phyloP scores from a whole-genome alignment of 192 early-diverging fungal species.

The Anaeromyces robustus region DNA sequence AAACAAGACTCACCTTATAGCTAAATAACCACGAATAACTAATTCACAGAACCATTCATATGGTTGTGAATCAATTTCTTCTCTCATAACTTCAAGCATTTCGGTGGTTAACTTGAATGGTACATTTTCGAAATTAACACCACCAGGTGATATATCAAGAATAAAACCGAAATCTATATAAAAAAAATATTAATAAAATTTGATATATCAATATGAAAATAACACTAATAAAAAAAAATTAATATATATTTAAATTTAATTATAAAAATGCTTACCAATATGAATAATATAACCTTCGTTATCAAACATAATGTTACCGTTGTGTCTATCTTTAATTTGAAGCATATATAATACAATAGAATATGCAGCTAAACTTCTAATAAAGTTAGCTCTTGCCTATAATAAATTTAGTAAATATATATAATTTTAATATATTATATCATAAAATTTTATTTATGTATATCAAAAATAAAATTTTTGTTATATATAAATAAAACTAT shows the following conservation, averaged over 20 bases:
- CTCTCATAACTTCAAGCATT: constrained; percentile 94
- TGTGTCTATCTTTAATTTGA: constrained; percentile 76
- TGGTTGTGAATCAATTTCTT: constrained; percentile 55
- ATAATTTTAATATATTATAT: too few species aligned
- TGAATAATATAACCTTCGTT: constrained; percentile 90
- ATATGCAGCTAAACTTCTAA: constrained; percentile 87
- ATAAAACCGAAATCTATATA: constrained; percentile 90
- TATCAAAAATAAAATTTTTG: too few species aligned
- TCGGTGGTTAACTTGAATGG: constrained; percentile 98
- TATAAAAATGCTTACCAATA: constrained; percentile 44
- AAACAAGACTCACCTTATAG: constrained; percentile 27
- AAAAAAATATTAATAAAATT: too few species aligned
- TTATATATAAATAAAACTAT: too few species aligned
- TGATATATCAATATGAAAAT: too few species aligned
- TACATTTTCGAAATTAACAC: constrained; percentile 83
- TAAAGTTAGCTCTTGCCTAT: constrained; percentile 81
- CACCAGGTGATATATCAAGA: constrained; percentile 95
- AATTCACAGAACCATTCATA: constrained; percentile 83
- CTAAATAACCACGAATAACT: constrained; percentile 80
- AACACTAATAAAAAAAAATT: background rate
- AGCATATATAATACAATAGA: constrained; percentile 85
- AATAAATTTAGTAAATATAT: too few species aligned
- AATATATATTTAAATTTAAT: background rate
- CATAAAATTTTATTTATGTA: too few species aligned
- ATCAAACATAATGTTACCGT: constrained; percentile 77